Percentiles rank a stretch among this genome's conserved stretches.
These are phyloP conservation scores for Diplotaxis tenuifolia DNA, from an alignment of 345 rosid species.

Conservation along the genomic window DNA sequence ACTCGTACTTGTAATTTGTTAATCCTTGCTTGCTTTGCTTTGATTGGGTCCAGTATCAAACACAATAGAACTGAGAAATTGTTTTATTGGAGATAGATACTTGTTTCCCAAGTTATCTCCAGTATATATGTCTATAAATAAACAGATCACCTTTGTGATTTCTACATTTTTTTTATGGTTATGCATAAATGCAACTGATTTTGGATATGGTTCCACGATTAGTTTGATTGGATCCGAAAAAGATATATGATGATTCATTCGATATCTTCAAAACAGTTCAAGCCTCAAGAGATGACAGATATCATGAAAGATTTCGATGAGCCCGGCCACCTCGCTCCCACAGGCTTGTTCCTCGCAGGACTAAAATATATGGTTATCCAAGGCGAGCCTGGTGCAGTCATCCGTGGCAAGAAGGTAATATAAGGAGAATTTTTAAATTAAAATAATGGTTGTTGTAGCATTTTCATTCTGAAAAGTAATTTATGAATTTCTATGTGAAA, in stretches of 20 bases:
- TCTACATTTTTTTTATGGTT: neutral
- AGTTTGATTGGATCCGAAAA: neutral
- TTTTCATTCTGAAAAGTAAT: neutral
- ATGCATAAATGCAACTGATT: neutral
- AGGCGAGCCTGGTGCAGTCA: constrained; percentile 60
- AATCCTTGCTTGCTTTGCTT: no score
- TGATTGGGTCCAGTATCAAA: no score
- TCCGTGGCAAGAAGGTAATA: constrained; percentile 72
- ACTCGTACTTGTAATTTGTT: neutral
- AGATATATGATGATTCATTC: neutral
- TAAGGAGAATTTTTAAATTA: neutral
- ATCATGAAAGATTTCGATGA: constrained; percentile 66
- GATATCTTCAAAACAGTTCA: constrained; percentile 40
- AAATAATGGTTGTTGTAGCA: neutral
- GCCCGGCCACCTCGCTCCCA: constrained; percentile 70
- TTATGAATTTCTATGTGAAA: no score
- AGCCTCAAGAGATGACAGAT: constrained; percentile 49
- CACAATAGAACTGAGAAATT: no score
- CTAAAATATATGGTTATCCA: constrained; percentile 50
- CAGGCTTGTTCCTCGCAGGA: constrained; percentile 57
- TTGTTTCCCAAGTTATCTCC: neutral
- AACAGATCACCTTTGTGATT: neutral
- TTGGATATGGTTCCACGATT: neutral
- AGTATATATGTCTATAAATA: neutral
- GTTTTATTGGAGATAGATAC: neutral